phyloP scores from a whole-genome alignment of 495 filamentous ascomycete genomes.

The Tuber aestivum region DNA sequence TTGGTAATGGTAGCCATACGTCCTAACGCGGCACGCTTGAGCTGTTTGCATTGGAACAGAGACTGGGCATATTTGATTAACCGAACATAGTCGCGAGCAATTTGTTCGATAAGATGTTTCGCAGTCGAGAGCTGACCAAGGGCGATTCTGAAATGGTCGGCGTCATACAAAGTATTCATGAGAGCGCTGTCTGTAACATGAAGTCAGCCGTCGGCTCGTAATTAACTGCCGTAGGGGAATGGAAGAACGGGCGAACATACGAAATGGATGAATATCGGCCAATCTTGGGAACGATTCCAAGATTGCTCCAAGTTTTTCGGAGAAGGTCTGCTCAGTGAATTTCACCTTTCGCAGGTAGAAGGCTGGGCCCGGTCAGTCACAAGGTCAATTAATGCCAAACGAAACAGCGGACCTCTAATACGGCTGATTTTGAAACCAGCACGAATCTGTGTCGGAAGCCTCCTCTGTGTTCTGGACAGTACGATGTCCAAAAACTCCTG shows the following conservation, averaged over 20 bases:
- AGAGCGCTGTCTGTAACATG: slow-evolving; percentile 58
- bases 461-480: slow-evolving; percentile 85
- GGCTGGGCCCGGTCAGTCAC: slow-evolving; percentile 47
- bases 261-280: slow-evolving; percentile 94
- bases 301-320: slow-evolving; percentile 82
- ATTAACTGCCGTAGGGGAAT: slow-evolving; percentile 29
- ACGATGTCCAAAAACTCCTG: slow-evolving; percentile 98
- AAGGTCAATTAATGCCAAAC: slow-evolving; percentile 13
- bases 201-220: slow-evolving; percentile 42
- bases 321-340: slow-evolving; percentile 95
- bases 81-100: slow-evolving; percentile 88
- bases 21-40: slow-evolving; percentile 82
- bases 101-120: slow-evolving; percentile 92
- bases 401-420: slow-evolving; percentile 62
- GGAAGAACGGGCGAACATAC: slow-evolving; percentile 49
- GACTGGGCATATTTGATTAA: slow-evolving; percentile 93
- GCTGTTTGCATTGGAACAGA: slow-evolving; percentile 91
- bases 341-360: slow-evolving; percentile 99
- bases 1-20: slow-evolving; percentile 95
- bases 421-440: slow-evolving; percentile 93
- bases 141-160: slow-evolving; percentile 95
- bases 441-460: slow-evolving; percentile 91
- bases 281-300: slow-evolving; percentile 90
- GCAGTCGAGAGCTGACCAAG: slow-evolving; percentile 93
- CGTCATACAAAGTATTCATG: slow-evolving; percentile 84